Evolutionary conservation across 2,329 filamentous ascomycete species (phyloP).

Genomic region (Calonectria pauciramosa): DNA sequence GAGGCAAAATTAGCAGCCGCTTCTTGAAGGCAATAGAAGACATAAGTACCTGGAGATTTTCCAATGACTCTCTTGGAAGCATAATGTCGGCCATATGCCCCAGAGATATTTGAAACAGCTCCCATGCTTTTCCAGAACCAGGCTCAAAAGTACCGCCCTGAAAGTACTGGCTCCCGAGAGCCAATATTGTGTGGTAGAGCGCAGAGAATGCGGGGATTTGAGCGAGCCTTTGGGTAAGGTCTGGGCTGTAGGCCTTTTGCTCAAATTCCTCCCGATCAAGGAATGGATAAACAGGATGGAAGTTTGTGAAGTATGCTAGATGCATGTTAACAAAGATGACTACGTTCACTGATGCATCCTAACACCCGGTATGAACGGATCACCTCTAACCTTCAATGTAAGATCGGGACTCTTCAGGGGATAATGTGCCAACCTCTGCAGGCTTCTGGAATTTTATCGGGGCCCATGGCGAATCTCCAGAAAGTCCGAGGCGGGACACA

Average conservation of each 20-base stretch:
- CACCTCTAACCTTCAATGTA: not conserved
- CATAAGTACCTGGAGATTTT: not conserved
- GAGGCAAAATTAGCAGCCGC: not conserved
- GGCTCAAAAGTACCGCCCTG: constrained; percentile 38
- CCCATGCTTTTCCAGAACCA: constrained; percentile 34
- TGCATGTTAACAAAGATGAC: not conserved
- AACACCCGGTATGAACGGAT: not conserved
- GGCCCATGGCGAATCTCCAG: not conserved
- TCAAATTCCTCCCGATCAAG: constrained; percentile 41
- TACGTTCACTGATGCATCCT: not conserved
- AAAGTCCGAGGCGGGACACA: not conserved
- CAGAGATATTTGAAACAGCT: constrained; percentile 36
- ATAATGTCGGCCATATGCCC: constrained; percentile 34
- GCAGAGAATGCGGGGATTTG: constrained; percentile 45
- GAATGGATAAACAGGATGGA: constrained; percentile 55
- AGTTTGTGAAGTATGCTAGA: constrained; percentile 52
- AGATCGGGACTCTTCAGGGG: not conserved
- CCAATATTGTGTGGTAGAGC: constrained; percentile 50
- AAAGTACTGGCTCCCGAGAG: constrained; percentile 51
- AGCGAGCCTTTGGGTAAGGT: not conserved
- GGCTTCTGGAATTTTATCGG: not conserved
- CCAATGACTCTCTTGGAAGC: constrained; percentile 11
- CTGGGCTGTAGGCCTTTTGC: not conserved
- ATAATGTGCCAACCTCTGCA: not conserved
- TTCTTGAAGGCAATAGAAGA: no score